Conservation (phyloP, 2,329 filamentous ascomycete genomes). For the Apiospora marii region DNA sequence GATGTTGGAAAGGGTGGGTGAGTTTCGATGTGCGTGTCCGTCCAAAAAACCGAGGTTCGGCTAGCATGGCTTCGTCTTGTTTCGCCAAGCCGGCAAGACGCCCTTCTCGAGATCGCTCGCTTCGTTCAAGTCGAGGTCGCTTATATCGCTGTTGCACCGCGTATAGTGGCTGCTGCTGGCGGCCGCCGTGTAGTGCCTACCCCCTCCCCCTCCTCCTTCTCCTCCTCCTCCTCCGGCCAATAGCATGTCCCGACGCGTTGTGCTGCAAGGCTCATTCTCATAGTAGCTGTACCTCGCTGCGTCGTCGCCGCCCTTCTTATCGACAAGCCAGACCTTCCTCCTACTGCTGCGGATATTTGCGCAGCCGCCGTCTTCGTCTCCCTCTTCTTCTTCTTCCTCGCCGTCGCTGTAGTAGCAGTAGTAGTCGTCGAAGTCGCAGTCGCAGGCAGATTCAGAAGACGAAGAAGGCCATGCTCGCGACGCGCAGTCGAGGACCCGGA, state of each 20-base stretch:
- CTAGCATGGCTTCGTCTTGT: slow-evolving; percentile 5
- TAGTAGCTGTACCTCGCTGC: not conserved
- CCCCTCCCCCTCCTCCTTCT: not conserved
- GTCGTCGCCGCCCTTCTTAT: not conserved
- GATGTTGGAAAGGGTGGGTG: not conserved
- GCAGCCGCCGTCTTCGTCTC: not conserved
- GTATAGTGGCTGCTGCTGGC: not conserved
- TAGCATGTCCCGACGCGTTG: not conserved
- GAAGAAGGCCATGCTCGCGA: not conserved
- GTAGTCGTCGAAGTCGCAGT: not conserved
- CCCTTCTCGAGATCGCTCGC: not conserved
- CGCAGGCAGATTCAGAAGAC: not conserved
- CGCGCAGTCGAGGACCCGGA: slow-evolving; percentile 19
- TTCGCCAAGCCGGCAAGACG: not conserved
- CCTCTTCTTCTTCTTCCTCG: not conserved
- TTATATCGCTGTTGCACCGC: slow-evolving; percentile 23
- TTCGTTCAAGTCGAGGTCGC: slow-evolving; percentile 16
- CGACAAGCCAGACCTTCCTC: not conserved
- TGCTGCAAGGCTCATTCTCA: not conserved
- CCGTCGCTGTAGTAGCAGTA: not conserved
- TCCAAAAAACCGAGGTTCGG: not conserved
- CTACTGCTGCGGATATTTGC: not conserved
- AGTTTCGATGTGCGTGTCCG: not conserved
- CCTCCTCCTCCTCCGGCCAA: not conserved
- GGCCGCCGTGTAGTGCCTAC: not conserved